Conservation (phyloP, 2,329 filamentous ascomycete species). For the Colletotrichum echinochloae region DNA sequence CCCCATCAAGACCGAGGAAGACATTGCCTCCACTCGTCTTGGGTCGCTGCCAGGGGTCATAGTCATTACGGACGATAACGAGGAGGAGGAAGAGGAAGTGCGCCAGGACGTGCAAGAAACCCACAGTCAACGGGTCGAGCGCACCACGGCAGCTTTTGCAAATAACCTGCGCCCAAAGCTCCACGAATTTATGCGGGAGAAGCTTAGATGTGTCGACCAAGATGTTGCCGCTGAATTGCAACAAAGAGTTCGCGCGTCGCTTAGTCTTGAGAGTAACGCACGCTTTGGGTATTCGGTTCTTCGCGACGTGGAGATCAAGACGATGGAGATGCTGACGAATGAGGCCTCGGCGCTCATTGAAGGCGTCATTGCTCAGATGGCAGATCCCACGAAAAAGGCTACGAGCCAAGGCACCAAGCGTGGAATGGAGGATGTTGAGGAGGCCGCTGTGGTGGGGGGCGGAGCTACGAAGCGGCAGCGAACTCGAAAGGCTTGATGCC, state of each 20-base stretch:
- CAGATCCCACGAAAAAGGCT: neutral
- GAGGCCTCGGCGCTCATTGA: neutral
- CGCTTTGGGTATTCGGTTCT: neutral
- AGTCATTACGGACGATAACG: neutral
- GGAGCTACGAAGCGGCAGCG: neutral
- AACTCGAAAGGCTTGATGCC: neutral
- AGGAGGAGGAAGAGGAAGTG: neutral
- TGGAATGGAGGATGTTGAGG: neutral
- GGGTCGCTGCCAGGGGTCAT: neutral
- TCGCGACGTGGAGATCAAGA: neutral
- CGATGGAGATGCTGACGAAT: neutral
- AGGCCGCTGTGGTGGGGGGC: neutral
- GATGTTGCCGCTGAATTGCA: neutral
- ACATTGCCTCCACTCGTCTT: neutral
- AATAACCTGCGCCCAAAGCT: neutral
- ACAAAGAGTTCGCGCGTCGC: fast-evolving
- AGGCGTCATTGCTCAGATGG: neutral
- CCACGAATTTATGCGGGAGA: neutral
- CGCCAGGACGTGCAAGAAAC: neutral
- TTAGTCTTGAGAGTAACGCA: neutral
- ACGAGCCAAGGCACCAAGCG: neutral
- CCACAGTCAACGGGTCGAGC: neutral
- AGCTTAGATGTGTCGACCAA: neutral
- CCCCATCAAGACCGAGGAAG: neutral
- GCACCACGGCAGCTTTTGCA: neutral